Evolutionary conservation across 495 filamentous ascomycete species (phyloP).

Genomic region (Xylaria curta): DNA sequence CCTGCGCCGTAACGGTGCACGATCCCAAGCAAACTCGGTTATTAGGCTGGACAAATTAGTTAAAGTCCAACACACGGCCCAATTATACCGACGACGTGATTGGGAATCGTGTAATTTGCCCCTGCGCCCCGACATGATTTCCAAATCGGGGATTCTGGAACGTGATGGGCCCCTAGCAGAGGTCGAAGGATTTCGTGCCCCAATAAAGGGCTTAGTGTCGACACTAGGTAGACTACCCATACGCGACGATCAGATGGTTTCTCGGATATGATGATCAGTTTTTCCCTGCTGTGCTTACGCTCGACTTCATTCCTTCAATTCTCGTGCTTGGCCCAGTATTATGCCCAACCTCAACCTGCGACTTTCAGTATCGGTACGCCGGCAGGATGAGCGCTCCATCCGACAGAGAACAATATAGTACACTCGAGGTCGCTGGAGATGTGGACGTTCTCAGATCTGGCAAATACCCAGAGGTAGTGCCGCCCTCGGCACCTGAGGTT

Average conservation of each 20-base stretch:
- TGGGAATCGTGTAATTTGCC: neutral
- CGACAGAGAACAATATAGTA: conserved; percentile 36
- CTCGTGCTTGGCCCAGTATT: conserved; percentile 6
- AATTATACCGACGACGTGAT: neutral
- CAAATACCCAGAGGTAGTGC: conserved; percentile 24
- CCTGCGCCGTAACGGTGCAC: neutral
- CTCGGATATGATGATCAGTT: conserved; percentile 3
- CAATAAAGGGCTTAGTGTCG: neutral
- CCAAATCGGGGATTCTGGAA: neutral
- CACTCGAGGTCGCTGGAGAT: conserved; percentile 35
- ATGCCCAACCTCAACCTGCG: conserved; percentile 15
- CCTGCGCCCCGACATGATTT: neutral
- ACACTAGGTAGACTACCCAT: neutral
- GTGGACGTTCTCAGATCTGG: conserved; percentile 27
- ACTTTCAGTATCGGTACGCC: conserved; percentile 15
- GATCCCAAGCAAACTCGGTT: neutral
- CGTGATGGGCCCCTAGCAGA: neutral
- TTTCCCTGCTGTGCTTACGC: neutral
- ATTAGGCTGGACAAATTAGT: neutral
- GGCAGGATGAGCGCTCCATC: conserved; percentile 35
- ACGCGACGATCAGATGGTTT: neutral
- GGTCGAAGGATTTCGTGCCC: neutral
- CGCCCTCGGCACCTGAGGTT: neutral
- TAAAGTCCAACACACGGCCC: neutral
- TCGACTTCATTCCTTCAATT: neutral